phyloP scores from a whole-genome alignment of 139 green algal species.

The Chlamydomonas sp. region DNA sequence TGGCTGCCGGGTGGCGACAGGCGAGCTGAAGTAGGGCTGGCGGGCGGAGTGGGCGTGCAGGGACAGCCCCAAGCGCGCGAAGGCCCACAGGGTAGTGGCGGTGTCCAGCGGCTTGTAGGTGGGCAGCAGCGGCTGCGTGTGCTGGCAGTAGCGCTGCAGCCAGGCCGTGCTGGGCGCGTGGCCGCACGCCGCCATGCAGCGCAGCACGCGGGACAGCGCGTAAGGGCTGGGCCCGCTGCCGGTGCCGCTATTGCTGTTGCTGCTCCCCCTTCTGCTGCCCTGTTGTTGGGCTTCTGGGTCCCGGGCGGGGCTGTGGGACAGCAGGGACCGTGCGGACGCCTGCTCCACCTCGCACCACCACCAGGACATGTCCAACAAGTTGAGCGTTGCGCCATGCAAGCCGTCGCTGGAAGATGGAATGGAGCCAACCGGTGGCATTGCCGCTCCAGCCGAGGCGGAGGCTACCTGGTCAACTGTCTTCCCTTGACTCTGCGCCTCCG shows the following conservation, averaged over 20 bases:
- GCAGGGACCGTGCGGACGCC: neutral
- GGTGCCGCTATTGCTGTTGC: neutral
- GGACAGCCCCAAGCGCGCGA: constrained; percentile 19
- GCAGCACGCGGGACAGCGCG: constrained; percentile 4
- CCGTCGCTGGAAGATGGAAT: neutral
- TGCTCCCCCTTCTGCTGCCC: neutral
- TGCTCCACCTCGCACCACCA: constrained; percentile 16
- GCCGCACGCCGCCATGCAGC: constrained; percentile 10
- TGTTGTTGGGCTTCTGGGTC: neutral
- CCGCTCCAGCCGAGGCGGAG: neutral
- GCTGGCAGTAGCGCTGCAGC: constrained; percentile 19
- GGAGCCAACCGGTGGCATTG: neutral
- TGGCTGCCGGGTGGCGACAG: neutral
- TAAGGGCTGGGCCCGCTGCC: neutral
- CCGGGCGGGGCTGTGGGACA: neutral
- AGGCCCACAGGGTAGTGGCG: constrained; percentile 4
- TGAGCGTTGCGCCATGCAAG: neutral
- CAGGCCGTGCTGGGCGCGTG: neutral
- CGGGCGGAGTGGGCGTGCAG: neutral
- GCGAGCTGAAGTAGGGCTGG: neutral
- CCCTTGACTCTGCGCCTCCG: neutral
- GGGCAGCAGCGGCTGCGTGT: constrained; percentile 13
- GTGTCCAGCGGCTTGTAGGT: neutral
- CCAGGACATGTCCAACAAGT: neutral
- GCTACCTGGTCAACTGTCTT: neutral